phyloP scores from a whole-genome alignment of 257 asterid species.

The Osmanthus fragrans region DNA sequence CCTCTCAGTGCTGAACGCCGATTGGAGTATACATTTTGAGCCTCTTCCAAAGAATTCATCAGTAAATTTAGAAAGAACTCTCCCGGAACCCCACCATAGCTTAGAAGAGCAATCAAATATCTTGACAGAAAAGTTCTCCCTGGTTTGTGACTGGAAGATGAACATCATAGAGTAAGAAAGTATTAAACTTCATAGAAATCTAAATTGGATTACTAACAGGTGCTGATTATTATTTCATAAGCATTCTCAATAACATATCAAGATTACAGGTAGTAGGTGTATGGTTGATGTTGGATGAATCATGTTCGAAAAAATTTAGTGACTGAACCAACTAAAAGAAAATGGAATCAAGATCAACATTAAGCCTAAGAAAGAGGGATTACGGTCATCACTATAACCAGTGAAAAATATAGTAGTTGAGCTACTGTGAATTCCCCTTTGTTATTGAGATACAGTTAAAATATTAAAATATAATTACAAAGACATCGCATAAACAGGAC shows the following conservation, averaged over 20 bases:
- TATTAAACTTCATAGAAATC: conserved; percentile 12
- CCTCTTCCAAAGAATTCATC: conserved; percentile 49
- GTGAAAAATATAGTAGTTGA: not conserved
- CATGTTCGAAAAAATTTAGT: not conserved
- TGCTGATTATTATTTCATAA: no score
- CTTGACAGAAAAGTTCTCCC: conserved; percentile 53
- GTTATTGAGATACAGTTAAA: not conserved
- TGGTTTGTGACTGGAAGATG: conserved; percentile 63
- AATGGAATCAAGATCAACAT: not conserved
- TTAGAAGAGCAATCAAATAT: conserved; percentile 67
- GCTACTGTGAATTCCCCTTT: not conserved
- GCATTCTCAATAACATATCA: no score
- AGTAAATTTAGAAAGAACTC: conserved; percentile 57
- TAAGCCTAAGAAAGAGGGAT: not conserved
- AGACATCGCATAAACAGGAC: not conserved
- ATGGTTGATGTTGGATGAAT: conserved; percentile 1
- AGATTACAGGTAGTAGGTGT: not conserved
- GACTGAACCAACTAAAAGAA: not conserved
- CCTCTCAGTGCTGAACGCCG: conserved; percentile 70
- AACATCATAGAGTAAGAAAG: conserved; percentile 25
- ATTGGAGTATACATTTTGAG: conserved; percentile 46
- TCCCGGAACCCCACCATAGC: conserved; percentile 72
- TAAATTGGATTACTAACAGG: conserved; percentile 1
- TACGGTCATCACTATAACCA: not conserved
- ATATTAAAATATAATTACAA: no score